These are phyloP conservation scores for Phaffia australis DNA, from an alignment of 768 basidiomycete species.

Conservation along the genomic window DNA sequence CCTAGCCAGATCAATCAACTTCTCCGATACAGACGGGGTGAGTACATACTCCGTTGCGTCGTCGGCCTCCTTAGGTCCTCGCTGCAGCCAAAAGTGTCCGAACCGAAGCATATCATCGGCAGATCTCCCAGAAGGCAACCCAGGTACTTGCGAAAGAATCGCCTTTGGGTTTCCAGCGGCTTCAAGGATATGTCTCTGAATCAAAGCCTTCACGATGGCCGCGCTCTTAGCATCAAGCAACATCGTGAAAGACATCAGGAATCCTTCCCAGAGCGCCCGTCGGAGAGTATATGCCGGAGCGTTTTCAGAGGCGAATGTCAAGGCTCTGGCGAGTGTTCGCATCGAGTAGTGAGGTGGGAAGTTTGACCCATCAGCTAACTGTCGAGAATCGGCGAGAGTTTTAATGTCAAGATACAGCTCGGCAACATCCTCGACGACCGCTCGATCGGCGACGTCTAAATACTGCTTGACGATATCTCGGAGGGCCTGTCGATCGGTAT, in stretches of 20 bases:
- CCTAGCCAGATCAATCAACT: slow-evolving; percentile 86
- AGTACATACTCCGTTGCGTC: slow-evolving; percentile 61
- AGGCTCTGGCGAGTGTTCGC: slow-evolving; percentile 81
- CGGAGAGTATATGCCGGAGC: slow-evolving; percentile 65
- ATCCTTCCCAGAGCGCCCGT: slow-evolving; percentile 88
- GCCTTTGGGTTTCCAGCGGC: slow-evolving; percentile 71
- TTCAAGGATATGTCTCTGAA: slow-evolving; percentile 64
- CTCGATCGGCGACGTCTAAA: slow-evolving; percentile 77
- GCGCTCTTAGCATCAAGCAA: slow-evolving; percentile 66
- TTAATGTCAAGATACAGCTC: slow-evolving; percentile 82
- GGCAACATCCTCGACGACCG: slow-evolving; percentile 76
- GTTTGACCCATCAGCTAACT: slow-evolving; percentile 86
- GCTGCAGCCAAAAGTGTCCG: slow-evolving; percentile 81
- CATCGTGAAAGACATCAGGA: slow-evolving; percentile 97
- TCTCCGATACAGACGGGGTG: slow-evolving; percentile 87
- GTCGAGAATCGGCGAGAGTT: slow-evolving; percentile 56
- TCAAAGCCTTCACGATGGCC: slow-evolving; percentile 53
- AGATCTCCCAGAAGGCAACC: slow-evolving; percentile 42
- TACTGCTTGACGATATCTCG: slow-evolving; percentile 79
- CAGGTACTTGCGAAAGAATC: slow-evolving; percentile 58
- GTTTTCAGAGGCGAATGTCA: slow-evolving; percentile 79
- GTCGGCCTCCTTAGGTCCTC: slow-evolving; percentile 58
- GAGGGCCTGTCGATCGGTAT: slow-evolving; percentile 79
- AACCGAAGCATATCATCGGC: slow-evolving; percentile 61
- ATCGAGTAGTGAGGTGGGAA: slow-evolving; percentile 91